Evolutionary conservation across 225 moss, liverwort and hornwort genomes (phyloP).

Genomic region (Marchantia paleacea): DNA sequence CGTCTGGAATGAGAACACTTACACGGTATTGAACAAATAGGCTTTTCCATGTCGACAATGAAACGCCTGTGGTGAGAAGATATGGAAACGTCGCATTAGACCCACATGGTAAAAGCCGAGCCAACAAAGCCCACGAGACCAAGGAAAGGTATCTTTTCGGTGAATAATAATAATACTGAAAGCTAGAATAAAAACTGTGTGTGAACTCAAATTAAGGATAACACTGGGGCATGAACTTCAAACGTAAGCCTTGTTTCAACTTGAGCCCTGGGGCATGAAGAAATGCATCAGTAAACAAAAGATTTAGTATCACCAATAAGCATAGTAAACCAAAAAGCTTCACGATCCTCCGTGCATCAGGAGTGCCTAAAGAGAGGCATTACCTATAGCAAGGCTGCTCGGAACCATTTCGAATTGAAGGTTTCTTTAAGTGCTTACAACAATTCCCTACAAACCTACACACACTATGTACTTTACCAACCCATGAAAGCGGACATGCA

Average conservation of each 20-base stretch:
- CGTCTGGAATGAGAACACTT: slow-evolving; percentile 37
- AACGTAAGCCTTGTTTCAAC: not conserved
- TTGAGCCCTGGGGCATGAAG: not conserved
- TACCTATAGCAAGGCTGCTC: not conserved
- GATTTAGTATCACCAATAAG: not conserved
- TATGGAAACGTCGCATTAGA: slow-evolving; percentile 1
- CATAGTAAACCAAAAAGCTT: not conserved
- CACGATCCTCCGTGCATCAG: not conserved
- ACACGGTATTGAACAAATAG: slow-evolving; percentile 96
- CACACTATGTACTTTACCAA: not conserved
- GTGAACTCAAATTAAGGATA: not conserved
- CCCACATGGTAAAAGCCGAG: not conserved
- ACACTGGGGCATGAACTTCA: not conserved
- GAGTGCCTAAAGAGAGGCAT: not conserved
- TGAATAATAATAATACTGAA: not conserved
- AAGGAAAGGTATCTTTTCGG: not conserved
- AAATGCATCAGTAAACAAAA: not conserved
- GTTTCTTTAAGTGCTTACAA: not conserved
- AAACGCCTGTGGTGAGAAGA: slow-evolving; percentile 51
- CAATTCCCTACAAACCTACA: not conserved
- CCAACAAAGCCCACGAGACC: not conserved
- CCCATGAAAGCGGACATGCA: not conserved
- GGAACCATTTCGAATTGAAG: not conserved
- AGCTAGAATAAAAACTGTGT: not conserved
- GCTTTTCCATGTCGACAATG: slow-evolving; percentile 96